Percentiles rank a stretch among this genome's conserved stretches.
Conservation (phyloP, 225 moss, liverwort and hornwort genomes). For the Bryoerythrophyllum caledonicum region DNA sequence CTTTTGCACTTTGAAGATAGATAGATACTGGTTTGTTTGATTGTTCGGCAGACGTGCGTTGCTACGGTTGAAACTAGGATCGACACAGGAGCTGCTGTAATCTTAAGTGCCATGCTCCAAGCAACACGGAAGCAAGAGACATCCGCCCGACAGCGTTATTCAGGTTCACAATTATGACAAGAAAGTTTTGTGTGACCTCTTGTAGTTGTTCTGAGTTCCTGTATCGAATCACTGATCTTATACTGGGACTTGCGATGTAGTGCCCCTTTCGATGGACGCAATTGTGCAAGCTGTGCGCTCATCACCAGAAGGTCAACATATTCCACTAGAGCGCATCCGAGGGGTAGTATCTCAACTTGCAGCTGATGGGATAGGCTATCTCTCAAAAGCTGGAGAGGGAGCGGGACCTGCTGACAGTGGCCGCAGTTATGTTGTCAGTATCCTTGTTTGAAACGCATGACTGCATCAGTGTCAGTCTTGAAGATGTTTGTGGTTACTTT, state of each 20-base stretch:
- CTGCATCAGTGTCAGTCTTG: background rate
- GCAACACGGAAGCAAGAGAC: conserved; percentile 65
- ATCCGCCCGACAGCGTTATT: conserved; percentile 57
- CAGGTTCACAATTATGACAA: conserved; percentile 48
- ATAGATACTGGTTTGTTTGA: conserved; percentile 1
- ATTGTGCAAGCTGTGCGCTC: conserved; percentile 75
- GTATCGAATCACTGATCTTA: conserved; percentile 6
- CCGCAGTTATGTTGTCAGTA: conserved; percentile 83
- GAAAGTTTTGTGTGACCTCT: background rate
- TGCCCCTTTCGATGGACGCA: conserved; percentile 64
- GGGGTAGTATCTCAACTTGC: conserved; percentile 82
- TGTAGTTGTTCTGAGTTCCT: background rate
- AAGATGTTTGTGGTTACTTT: background rate
- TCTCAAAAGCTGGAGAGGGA: conserved; percentile 70
- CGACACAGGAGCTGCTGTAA: conserved; percentile 74
- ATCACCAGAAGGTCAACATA: conserved; percentile 68
- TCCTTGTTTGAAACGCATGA: conserved; percentile 39
- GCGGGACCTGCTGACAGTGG: conserved; percentile 53
- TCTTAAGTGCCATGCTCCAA: conserved; percentile 81
- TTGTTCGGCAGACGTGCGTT: conserved; percentile 70
- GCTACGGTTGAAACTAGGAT: conserved; percentile 66
- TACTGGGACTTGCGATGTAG: conserved; percentile 39
- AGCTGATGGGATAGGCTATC: conserved; percentile 74
- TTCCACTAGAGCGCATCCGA: conserved; percentile 87
- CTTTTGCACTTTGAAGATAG: background rate